Conservation (phyloP, 345 rosid genomes). For the Eucalyptus rudis region DNA sequence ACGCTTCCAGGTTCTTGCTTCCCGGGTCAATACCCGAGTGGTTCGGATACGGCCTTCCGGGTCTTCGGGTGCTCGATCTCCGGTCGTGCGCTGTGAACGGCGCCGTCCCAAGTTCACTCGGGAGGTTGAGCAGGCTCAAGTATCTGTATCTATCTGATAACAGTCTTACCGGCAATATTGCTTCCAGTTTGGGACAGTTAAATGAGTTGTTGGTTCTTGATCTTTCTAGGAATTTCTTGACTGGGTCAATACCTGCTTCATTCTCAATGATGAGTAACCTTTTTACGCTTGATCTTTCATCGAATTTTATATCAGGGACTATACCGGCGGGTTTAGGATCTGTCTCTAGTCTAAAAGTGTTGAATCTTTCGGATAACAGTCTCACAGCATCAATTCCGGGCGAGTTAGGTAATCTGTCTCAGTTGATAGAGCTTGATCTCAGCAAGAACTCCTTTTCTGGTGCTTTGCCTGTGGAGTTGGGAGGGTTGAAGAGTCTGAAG, state of each 20-base stretch:
- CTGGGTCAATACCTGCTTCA: conserved; percentile 33
- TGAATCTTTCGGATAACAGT: conserved; percentile 41
- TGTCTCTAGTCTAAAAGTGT: conserved; percentile 9
- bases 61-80: conserved; percentile 50
- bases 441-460: conserved; percentile 39
- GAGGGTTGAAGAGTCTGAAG: conserved; percentile 22
- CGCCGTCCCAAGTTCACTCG: conserved; percentile 40
- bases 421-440: conserved; percentile 46
- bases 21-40: conserved; percentile 52
- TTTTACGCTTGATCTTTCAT: conserved; percentile 27
- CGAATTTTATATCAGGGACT: conserved; percentile 32
- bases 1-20: conserved; percentile 55
- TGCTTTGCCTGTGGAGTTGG: conserved; percentile 25
- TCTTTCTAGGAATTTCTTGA: conserved; percentile 36
- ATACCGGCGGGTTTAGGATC: conserved; percentile 31
- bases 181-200: conserved; percentile 26
- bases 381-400: conserved; percentile 33
- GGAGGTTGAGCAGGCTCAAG: conserved; percentile 24
- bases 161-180: conserved; percentile 27
- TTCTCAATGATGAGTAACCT: conserved; percentile 24
- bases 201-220: conserved; percentile 24
- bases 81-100: conserved; percentile 33
- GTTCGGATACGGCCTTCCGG: conserved; percentile 29
- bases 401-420: conserved; percentile 29
- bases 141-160: conserved; percentile 30